These are phyloP conservation scores for Lentinula aciculospora DNA, from an alignment of 768 basidiomycete species.

Conservation along the genomic window DNA sequence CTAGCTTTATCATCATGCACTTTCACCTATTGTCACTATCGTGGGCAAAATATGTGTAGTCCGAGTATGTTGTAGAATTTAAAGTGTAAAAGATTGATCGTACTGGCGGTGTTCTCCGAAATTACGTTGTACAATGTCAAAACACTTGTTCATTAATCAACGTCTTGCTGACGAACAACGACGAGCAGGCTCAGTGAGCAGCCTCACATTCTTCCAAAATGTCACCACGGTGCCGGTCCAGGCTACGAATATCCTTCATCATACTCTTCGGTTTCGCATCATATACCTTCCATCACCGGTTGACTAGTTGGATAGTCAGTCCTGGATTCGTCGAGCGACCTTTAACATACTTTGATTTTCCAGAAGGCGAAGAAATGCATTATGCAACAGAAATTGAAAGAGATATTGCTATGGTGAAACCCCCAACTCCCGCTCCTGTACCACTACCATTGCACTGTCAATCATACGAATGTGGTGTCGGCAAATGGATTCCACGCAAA, in stretches of 20 bases:
- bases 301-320: not conserved
- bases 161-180: too few relatives aligned
- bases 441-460: not conserved
- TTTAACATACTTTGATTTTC: not conserved
- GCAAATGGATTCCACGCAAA: conserved; percentile 19
- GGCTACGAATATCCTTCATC: not conserved
- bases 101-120: too few relatives aligned
- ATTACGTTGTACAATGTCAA: too few relatives aligned
- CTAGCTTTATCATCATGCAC: too few relatives aligned
- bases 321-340: not conserved
- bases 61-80: too few relatives aligned
- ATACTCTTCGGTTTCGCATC: not conserved
- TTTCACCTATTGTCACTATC: too few relatives aligned
- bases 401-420: not conserved
- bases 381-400: not conserved
- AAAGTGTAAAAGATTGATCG: too few relatives aligned
- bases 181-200: too few relatives aligned
- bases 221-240: too few relatives aligned
- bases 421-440: not conserved
- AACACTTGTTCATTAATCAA: too few relatives aligned
- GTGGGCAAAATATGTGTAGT: too few relatives aligned
- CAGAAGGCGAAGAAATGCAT: not conserved
- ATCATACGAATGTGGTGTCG: conserved; percentile 18
- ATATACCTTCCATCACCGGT: not conserved
- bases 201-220: too few relatives aligned